A percentile compares a stretch with the other conserved stretches of the same genome.
These are phyloP conservation scores for Umbelopsis sp. DNA, from an alignment of 371 early-diverging fungal species.

Conservation along the genomic window DNA sequence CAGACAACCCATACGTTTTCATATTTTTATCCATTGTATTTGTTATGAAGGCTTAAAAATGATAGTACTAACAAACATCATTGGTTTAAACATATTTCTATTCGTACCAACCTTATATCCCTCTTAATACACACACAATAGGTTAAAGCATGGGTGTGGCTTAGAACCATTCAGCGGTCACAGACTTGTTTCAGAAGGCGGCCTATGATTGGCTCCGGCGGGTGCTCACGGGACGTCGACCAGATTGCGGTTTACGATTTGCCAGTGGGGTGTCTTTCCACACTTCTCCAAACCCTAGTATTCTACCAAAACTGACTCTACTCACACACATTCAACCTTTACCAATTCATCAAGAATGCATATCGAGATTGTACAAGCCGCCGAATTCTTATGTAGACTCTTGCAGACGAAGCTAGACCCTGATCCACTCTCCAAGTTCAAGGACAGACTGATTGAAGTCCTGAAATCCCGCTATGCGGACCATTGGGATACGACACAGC, in stretches of 20 bases:
- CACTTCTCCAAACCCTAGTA: not conserved
- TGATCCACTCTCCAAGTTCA: slow-evolving; percentile 41
- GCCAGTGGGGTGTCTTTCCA: not conserved
- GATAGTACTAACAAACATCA: too few species aligned
- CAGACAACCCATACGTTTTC: too few species aligned
- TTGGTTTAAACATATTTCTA: too few species aligned
- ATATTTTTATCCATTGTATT: too few species aligned
- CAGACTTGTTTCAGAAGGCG: slow-evolving; percentile 2
- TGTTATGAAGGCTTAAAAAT: too few species aligned
- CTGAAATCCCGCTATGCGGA: slow-evolving; percentile 52
- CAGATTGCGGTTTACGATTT: not conserved
- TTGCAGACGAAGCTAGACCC: slow-evolving; percentile 49
- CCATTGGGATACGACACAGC: slow-evolving; percentile 78
- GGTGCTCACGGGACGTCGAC: slow-evolving; percentile 14
- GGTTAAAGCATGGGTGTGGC: not conserved
- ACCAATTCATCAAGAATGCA: slow-evolving; percentile 46
- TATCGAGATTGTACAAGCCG: slow-evolving; percentile 66
- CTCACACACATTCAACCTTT: slow-evolving; percentile 13
- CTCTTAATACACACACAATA: too few species aligned
- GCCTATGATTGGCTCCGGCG: slow-evolving; percentile 2
- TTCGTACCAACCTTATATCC: too few species aligned
- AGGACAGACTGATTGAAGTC: slow-evolving; percentile 45
- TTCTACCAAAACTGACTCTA: not conserved
- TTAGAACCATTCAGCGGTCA: not conserved
- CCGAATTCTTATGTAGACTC: slow-evolving; percentile 60